Percentiles rank a stretch among this genome's conserved stretches.
These are phyloP conservation scores for Cotoneaster glaucophyllus DNA, from an alignment of 306 rosid species.

Conservation along the genomic window DNA sequence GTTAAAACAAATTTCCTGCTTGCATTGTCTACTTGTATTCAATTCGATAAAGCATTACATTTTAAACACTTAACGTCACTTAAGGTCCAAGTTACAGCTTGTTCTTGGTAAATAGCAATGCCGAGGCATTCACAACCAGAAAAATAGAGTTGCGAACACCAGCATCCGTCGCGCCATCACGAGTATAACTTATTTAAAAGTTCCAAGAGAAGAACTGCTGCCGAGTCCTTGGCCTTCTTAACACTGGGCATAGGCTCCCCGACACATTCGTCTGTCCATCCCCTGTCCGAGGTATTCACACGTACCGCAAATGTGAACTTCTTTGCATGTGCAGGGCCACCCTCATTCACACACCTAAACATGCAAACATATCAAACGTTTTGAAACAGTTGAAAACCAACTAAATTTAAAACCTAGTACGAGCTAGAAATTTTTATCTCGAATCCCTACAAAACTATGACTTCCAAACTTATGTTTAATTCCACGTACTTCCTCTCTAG, in stretches of 20 bases:
- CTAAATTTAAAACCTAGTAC: not conserved
- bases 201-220: slow-evolving; percentile 91
- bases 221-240: slow-evolving; percentile 95
- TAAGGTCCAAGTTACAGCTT: not conserved
- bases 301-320: slow-evolving; percentile 91
- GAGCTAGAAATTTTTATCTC: not conserved
- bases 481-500: not conserved
- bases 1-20: not conserved
- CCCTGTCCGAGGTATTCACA: slow-evolving; percentile 79
- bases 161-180: slow-evolving; percentile 21
- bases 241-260: slow-evolving; percentile 99
- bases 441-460: not conserved
- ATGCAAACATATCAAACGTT: not conserved
- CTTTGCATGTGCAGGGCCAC: slow-evolving; percentile 99
- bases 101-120: not conserved
- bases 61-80: not conserved
- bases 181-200: slow-evolving; percentile 68
- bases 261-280: slow-evolving; percentile 89
- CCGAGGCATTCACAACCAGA: not conserved
- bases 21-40: not conserved
- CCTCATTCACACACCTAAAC: slow-evolving; percentile 86
- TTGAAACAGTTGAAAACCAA: not conserved
- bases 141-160: not conserved
- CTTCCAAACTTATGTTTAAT: not conserved
- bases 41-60: not conserved